Evolutionary conservation across 78 protist species (phyloP).

Genomic region (Pigoraptor vietnamica): DNA sequence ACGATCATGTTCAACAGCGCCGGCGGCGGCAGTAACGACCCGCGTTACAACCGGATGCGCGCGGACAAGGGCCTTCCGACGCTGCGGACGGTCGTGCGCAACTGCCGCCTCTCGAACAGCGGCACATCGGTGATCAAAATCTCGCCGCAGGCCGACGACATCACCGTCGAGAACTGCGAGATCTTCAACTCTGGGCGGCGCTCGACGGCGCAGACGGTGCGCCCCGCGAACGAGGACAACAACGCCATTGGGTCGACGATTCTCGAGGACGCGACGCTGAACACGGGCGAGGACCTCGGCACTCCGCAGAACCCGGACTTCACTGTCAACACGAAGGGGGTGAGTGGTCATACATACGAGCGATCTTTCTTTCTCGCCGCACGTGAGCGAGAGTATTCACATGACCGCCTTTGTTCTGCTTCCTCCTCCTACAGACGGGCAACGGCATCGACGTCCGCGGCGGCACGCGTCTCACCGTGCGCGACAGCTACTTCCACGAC

Average conservation of each 20-base stretch:
- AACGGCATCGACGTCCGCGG: neutral
- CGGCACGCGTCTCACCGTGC: neutral
- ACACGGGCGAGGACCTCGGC: neutral
- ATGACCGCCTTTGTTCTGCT: too few species aligned
- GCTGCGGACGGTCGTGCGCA: neutral
- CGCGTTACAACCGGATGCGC: neutral
- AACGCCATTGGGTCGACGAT: neutral
- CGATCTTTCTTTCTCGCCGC: too few species aligned
- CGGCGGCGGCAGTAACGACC: neutral
- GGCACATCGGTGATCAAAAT: neutral
- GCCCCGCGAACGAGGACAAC: neutral
- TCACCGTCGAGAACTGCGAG: neutral
- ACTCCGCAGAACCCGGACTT: neutral
- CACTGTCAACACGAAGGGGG: neutral
- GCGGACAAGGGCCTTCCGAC: neutral
- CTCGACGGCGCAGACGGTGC: neutral
- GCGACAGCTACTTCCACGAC: neutral
- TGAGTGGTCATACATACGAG: too few species aligned
- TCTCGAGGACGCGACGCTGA: neutral
- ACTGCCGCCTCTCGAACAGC: neutral
- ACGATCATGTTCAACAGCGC: neutral
- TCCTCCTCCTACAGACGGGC: neutral
- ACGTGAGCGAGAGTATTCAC: too few species aligned
- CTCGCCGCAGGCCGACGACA: neutral
- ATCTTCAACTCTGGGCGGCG: neutral